Evolutionary conservation across 805 yeast species (phyloP).

Genomic region (Candida arabinofermentans): DNA sequence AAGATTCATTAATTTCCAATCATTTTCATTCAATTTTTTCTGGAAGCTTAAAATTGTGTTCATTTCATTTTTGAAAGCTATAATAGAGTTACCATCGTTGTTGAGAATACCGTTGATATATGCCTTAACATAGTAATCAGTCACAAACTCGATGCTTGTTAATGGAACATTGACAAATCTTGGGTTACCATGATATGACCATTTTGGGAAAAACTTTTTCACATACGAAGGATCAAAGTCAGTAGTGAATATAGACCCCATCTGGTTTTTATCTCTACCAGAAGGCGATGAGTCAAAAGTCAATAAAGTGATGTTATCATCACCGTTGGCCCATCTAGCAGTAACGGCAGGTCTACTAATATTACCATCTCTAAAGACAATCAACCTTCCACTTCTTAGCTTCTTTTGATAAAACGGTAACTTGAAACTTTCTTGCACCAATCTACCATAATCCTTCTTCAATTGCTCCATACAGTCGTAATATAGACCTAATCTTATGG

Average conservation of each 20-base stretch:
- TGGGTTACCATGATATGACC: conserved; percentile 20
- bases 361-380: conserved; percentile 51
- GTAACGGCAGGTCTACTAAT: conserved; percentile 50
- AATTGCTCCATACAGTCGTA: conserved; percentile 44
- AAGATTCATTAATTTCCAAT: conserved; percentile 36
- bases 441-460: conserved; percentile 38
- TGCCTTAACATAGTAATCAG: conserved; percentile 34
- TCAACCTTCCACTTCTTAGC: conserved; percentile 51
- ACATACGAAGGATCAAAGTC: conserved; percentile 30
- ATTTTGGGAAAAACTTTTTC: conserved; percentile 32
- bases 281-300: conserved; percentile 38
- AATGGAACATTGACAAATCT: conserved; percentile 36
- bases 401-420: conserved; percentile 45
- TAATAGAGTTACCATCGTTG: conserved; percentile 34
- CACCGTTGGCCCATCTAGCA: conserved; percentile 37
- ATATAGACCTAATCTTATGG: conserved; percentile 40
- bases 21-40: conserved; percentile 40
- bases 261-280: conserved; percentile 9
- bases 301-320: conserved; percentile 35
- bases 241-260: conserved; percentile 18
- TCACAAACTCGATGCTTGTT: conserved; percentile 40
- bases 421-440: conserved; percentile 45
- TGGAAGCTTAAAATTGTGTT: conserved; percentile 34
- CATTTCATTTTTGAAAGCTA: conserved; percentile 35
- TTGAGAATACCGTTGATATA: conserved; percentile 34